Evolutionary conservation across 129 eudicot genomes (phyloP).

Genomic region (Ambrosia trifida): DNA sequence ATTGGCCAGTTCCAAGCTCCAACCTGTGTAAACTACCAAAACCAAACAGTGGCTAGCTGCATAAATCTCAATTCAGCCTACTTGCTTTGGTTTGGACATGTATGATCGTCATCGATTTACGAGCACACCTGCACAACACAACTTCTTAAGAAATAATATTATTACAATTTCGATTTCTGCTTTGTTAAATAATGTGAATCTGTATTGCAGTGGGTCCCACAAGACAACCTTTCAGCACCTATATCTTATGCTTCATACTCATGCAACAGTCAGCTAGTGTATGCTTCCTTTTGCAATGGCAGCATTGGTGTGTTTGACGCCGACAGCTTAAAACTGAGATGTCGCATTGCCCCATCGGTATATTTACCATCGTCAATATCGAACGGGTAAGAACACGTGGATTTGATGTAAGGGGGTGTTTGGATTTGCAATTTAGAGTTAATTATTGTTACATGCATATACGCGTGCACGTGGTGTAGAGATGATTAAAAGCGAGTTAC

Average conservation of each 20-base stretch:
- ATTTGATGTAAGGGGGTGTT: neutral
- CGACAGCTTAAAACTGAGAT: slow-evolving; percentile 66
- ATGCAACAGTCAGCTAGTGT: slow-evolving; percentile 75
- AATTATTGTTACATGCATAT: neutral
- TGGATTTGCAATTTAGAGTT: neutral
- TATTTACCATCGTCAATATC: slow-evolving; percentile 51
- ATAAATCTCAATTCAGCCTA: too few relatives aligned
- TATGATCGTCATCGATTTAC: too few relatives aligned
- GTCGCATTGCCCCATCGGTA: slow-evolving; percentile 68
- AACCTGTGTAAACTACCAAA: too few relatives aligned
- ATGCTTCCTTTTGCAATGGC: slow-evolving; percentile 76
- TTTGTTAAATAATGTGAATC: slow-evolving; percentile 1
- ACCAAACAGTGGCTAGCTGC: too few relatives aligned
- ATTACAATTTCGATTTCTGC: neutral
- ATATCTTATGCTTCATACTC: slow-evolving; percentile 82
- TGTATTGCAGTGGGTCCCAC: slow-evolving; percentile 69
- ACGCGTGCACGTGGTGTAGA: neutral
- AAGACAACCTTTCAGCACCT: slow-evolving; percentile 73
- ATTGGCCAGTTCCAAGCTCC: too few relatives aligned
- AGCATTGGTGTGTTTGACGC: slow-evolving; percentile 81
- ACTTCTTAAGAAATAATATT: neutral
- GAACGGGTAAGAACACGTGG: slow-evolving; percentile 59
- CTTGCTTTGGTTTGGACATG: too few relatives aligned
- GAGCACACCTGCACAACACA: too few relatives aligned
- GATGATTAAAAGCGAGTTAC: neutral